A percentile compares a stretch with the other conserved stretches of the same genome.
These are phyloP conservation scores for Backusella psychrophila DNA, from an alignment of 192 early-diverging fungal genomes.

Conservation along the genomic window DNA sequence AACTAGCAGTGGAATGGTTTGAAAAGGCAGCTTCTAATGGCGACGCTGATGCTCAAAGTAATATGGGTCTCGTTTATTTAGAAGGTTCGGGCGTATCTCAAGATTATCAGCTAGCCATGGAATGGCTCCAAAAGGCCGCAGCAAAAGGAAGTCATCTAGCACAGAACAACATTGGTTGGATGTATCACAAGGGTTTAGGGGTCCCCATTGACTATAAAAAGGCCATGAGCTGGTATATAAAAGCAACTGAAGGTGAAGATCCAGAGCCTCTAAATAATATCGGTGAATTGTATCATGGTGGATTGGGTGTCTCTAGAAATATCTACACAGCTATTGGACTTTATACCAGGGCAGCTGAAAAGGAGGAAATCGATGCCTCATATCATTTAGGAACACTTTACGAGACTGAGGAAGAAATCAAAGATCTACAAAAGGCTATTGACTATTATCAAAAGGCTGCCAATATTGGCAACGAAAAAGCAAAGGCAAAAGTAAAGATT, in stretches of 20 bases:
- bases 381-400: neutral
- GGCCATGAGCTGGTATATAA: no score
- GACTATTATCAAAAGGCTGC: neutral
- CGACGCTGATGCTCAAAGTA: no score
- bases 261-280: neutral
- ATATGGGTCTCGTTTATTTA: no score
- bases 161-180: neutral
- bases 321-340: neutral
- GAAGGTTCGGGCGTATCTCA: neutral
- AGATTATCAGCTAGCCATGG: neutral
- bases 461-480: neutral
- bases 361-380: neutral
- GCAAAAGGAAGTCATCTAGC: neutral
- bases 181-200: neutral
- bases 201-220: no score
- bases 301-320: neutral
- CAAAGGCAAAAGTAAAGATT: neutral
- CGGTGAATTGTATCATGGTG: neutral
- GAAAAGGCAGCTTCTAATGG: no score
- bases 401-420: neutral
- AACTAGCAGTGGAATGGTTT: no score
- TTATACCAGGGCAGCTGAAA: neutral
- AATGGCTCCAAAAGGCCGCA: constrained; percentile 1
- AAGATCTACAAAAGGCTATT: neutral
- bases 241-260: no score